Evolutionary conservation across 2,329 filamentous ascomycete genomes (phyloP).

Genomic region (Neofusicoccum sp.): DNA sequence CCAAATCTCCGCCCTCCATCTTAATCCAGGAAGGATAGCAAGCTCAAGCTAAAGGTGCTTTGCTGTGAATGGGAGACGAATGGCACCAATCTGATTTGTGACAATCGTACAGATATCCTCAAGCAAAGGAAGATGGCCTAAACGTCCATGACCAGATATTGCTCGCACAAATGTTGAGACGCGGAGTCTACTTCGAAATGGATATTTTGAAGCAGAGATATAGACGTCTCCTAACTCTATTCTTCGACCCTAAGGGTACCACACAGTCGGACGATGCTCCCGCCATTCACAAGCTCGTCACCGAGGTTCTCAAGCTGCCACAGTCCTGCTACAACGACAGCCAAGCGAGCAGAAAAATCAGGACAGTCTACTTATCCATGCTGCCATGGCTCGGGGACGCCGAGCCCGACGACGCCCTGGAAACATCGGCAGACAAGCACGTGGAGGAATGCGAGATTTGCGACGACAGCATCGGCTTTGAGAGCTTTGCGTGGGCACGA

Average conservation of each 20-base stretch:
- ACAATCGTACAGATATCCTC: neutral
- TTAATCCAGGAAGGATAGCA: no score
- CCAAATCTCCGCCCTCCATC: no score
- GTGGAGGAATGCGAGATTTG: conserved; percentile 59
- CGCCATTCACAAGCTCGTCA: conserved; percentile 10
- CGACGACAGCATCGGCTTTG: conserved; percentile 49
- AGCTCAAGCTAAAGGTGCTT: no score
- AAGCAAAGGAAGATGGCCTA: neutral
- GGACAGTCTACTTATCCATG: conserved; percentile 15
- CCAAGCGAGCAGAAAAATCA: conserved; percentile 6
- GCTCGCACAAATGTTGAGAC: conserved; percentile 27
- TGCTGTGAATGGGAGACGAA: no score
- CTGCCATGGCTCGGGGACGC: conserved; percentile 10
- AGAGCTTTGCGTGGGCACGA: conserved; percentile 48
- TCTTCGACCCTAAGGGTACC: conserved; percentile 26
- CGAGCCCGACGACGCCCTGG: neutral
- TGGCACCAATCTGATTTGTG: neutral
- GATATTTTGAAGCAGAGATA: conserved; percentile 38
- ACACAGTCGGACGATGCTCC: conserved; percentile 9
- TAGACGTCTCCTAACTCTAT: conserved; percentile 32
- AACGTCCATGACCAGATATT: neutral
- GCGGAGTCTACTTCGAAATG: conserved; percentile 27
- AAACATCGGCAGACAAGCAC: conserved; percentile 17
- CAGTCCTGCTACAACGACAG: conserved; percentile 12
- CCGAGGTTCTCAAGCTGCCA: conserved; percentile 6